A percentile compares a stretch with the other conserved stretches of the same genome.
Conservation (phyloP, 345 rosid genomes). For the Corchorus capsularis region DNA sequence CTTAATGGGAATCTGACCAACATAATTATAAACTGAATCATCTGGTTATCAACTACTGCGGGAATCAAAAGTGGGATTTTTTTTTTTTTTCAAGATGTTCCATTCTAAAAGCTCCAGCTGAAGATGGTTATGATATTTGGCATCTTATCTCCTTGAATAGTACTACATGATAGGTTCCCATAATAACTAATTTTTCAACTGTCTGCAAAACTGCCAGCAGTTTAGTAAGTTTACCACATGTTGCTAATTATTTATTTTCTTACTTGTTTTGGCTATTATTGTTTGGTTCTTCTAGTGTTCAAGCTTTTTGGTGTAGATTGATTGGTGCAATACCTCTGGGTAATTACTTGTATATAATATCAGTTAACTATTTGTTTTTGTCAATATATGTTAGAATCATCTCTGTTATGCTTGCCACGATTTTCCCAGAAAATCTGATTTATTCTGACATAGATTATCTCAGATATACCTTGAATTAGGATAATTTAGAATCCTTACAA, state of each 20-base stretch:
- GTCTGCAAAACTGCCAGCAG: background rate
- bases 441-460: background rate
- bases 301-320: background rate
- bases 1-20: background rate
- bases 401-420: background rate
- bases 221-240: background rate
- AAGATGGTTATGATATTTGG: background rate
- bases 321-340: background rate
- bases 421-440: background rate
- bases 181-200: conserved; percentile 1
- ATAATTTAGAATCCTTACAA: background rate
- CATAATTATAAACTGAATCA: background rate
- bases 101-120: background rate
- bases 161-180: background rate
- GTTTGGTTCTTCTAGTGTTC: background rate
- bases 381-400: background rate
- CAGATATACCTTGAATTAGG: background rate
- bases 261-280: background rate
- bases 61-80: background rate
- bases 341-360: background rate
- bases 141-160: background rate
- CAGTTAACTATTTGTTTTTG: background rate
- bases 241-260: background rate
- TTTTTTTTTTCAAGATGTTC: background rate
- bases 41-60: background rate